phyloP scores from a whole-genome alignment of 139 green algal genomes.

The Closterium sp. region DNA sequence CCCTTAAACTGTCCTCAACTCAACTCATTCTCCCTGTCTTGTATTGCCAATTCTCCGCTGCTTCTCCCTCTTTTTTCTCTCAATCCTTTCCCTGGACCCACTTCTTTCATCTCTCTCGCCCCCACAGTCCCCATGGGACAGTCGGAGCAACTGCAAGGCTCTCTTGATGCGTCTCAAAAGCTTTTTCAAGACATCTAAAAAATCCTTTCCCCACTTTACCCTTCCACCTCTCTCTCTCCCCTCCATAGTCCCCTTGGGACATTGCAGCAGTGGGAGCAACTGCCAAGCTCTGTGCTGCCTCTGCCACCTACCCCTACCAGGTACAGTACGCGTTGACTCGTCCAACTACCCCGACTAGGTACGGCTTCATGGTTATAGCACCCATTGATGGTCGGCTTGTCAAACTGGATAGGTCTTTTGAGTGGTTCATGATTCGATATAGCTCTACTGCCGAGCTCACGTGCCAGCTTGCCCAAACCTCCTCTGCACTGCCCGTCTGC shows the following conservation, averaged over 20 bases:
- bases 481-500: too few relatives aligned
- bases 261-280: slow-evolving; percentile 29
- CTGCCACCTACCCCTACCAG: slow-evolving; percentile 88
- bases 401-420: too few relatives aligned
- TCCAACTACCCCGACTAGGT: slow-evolving; percentile 59
- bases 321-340: slow-evolving; percentile 42
- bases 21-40: too few relatives aligned
- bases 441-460: too few relatives aligned
- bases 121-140: slow-evolving; percentile 4
- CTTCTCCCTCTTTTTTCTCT: background rate
- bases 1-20: background rate
- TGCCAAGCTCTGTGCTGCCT: slow-evolving; percentile 83
- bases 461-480: too few relatives aligned
- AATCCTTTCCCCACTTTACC: slow-evolving; percentile 94
- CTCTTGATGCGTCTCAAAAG: slow-evolving; percentile 71
- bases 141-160: slow-evolving; percentile 73
- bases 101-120: too few relatives aligned
- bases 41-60: too few relatives aligned
- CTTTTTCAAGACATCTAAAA: too few relatives aligned
- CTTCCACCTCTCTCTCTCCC: slow-evolving; percentile 27
- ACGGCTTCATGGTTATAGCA: too few relatives aligned
- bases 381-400: too few relatives aligned
- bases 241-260: slow-evolving; percentile 12
- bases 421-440: too few relatives aligned
- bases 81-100: too few relatives aligned